Evolutionary conservation across 2,329 filamentous ascomycete genomes (phyloP).

Genomic region (Cordyceps cateniannulata): DNA sequence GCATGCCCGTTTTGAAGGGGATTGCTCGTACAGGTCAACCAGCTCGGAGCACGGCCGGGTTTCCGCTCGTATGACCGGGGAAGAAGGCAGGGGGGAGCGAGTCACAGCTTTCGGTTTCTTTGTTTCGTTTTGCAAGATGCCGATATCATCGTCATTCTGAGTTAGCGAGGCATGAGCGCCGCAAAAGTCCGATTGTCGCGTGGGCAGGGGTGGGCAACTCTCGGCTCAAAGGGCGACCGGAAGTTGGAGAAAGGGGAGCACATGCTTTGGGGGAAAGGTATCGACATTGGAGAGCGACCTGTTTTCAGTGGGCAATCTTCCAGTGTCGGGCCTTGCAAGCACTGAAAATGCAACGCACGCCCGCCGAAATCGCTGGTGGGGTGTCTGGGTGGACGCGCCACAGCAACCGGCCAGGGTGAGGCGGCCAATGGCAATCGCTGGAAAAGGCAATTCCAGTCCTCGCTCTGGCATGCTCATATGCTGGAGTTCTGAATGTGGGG

Average conservation of each 20-base stretch:
- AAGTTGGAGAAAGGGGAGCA: slow-evolving; percentile 8
- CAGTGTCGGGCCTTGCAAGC: no score
- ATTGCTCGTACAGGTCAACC: not conserved
- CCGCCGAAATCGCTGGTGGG: no score
- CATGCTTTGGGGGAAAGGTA: not conserved
- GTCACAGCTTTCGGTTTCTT: not conserved
- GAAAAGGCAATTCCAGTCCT: not conserved
- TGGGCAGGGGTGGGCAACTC: not conserved
- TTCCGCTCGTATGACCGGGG: slow-evolving; percentile 11
- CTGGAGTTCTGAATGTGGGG: not conserved
- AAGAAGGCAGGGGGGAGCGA: not conserved
- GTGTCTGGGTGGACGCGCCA: no score
- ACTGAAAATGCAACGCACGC: no score
- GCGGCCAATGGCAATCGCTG: not conserved
- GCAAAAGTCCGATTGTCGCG: not conserved
- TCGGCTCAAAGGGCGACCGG: slow-evolving; percentile 13
- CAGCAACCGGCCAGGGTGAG: no score
- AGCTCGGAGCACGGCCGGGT: slow-evolving; percentile 8
- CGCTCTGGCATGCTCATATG: not conserved
- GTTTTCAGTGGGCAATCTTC: no score
- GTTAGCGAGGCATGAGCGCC: not conserved
- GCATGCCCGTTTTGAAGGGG: not conserved
- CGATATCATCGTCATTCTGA: not conserved
- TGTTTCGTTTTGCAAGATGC: not conserved
- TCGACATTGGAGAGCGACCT: not conserved